Conservation (phyloP, 129 eudicot species). For the Helianthus tuberosus region DNA sequence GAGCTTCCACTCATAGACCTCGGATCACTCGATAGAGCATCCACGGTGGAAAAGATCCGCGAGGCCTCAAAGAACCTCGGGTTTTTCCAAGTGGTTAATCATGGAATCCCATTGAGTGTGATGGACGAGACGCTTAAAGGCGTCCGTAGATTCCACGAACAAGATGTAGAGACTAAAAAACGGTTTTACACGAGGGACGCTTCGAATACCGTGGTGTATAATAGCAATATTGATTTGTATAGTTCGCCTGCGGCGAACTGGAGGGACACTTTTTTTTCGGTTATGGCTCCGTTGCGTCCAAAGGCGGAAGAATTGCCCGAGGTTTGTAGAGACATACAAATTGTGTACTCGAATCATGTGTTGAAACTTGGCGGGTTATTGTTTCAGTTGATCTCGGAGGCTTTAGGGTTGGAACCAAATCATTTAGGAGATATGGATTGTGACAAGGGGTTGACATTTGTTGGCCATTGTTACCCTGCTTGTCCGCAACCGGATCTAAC, state of each 20-base stretch:
- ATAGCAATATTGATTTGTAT: not conserved
- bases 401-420: constrained; percentile 44
- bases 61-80: too few species aligned
- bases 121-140: too few species aligned
- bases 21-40: too few species aligned
- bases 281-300: constrained; percentile 33
- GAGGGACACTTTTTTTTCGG: constrained; percentile 26
- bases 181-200: constrained; percentile 22
- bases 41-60: too few species aligned
- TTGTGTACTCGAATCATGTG: constrained; percentile 44
- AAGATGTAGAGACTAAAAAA: too few species aligned
- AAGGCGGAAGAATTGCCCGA: constrained; percentile 27
- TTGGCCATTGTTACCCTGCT: constrained; percentile 46
- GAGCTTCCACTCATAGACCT: too few species aligned
- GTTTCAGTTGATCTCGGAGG: constrained; percentile 50
- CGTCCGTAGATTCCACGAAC: too few species aligned
- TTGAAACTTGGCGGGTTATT: constrained; percentile 25
- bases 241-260: constrained; percentile 19
- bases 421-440: constrained; percentile 38
- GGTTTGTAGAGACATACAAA: constrained; percentile 44
- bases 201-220: too few species aligned
- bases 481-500: constrained; percentile 56
- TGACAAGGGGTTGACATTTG: constrained; percentile 16
- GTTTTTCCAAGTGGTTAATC: too few species aligned
- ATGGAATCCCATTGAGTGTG: too few species aligned